Conservation (phyloP, 768 basidiomycete genomes). For the Suillus bovinus region DNA sequence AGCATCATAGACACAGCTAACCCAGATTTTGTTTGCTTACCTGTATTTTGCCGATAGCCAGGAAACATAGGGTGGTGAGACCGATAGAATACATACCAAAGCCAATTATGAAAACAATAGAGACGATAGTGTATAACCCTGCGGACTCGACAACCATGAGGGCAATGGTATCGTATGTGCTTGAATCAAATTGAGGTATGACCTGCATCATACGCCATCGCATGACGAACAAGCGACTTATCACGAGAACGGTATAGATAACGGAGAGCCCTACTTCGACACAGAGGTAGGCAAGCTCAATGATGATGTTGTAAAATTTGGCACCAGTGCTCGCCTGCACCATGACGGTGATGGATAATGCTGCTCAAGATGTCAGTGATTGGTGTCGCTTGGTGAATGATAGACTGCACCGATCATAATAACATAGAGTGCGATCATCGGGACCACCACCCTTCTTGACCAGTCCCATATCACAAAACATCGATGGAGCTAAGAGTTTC, state of each 20-base stretch:
- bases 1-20: background rate
- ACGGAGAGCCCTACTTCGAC: slow-evolving; percentile 33
- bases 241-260: slow-evolving; percentile 33
- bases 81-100: slow-evolving; percentile 18
- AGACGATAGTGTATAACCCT: slow-evolving; percentile 21
- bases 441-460: slow-evolving; percentile 17
- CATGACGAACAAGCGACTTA: slow-evolving; percentile 25
- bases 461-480: slow-evolving; percentile 21
- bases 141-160: slow-evolving; percentile 36
- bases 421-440: slow-evolving; percentile 18
- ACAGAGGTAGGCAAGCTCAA: slow-evolving; percentile 31
- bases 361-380: slow-evolving; percentile 9
- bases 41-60: slow-evolving; percentile 35
- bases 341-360: slow-evolving; percentile 21
- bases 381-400: background rate
- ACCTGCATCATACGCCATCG: slow-evolving; percentile 19
- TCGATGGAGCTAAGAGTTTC: slow-evolving; percentile 8
- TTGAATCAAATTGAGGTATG: slow-evolving; percentile 14
- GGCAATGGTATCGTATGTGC: slow-evolving; percentile 24
- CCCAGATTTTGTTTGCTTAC: slow-evolving; percentile 13
- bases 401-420: slow-evolving; percentile 17
- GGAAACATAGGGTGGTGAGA: slow-evolving; percentile 35
- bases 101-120: slow-evolving; percentile 28
- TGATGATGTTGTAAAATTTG: slow-evolving; percentile 25
- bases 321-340: slow-evolving; percentile 16